Percentiles rank a stretch among this genome's conserved stretches.
These are phyloP conservation scores for Delonix regia DNA, from an alignment of 306 rosid species.

Conservation along the genomic window DNA sequence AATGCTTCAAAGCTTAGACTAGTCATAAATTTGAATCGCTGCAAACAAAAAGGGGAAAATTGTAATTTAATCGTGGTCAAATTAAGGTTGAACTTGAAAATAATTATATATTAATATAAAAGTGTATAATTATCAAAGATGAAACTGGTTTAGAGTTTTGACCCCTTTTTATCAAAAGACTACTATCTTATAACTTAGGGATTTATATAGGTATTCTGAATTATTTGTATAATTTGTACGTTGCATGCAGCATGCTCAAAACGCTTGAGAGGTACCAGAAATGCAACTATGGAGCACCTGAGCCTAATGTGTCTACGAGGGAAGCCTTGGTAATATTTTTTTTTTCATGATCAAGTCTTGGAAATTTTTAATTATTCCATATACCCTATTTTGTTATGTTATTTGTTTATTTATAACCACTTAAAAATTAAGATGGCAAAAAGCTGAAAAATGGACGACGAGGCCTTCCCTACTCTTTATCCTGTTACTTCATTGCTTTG, in stretches of 20 bases:
- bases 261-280: conserved; percentile 99
- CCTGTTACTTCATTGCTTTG: too few species aligned
- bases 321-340: conserved; percentile 77
- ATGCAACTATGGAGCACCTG: conserved; percentile 97
- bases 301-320: conserved; percentile 77
- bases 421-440: neutral
- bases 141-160: neutral
- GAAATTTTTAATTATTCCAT: conserved; percentile 39
- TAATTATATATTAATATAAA: neutral
- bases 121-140: neutral
- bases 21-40: neutral
- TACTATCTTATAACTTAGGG: neutral
- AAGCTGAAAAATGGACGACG: too few species aligned
- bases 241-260: conserved; percentile 82
- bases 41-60: neutral
- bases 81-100: neutral
- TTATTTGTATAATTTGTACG: neutral
- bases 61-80: neutral
- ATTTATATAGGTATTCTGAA: neutral
- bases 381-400: neutral
- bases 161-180: neutral
- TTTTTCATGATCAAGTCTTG: neutral
- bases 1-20: neutral
- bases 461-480: too few species aligned
- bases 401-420: neutral